Evolutionary conservation across 768 basidiomycete species (phyloP).

Genomic region (Termitomyces sp.): DNA sequence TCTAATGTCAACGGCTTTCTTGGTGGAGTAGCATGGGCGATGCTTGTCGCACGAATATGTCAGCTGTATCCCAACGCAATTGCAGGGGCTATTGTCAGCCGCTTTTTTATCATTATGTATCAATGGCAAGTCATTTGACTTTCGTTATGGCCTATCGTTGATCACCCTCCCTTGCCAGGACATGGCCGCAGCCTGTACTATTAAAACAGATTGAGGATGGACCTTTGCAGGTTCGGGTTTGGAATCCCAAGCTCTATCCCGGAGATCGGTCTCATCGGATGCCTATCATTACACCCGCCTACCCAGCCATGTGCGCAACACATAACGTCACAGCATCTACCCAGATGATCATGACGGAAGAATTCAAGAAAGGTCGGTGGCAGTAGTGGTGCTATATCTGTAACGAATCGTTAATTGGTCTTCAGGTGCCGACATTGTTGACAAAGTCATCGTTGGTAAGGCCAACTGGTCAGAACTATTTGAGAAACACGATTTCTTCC

Average conservation of each 20-base stretch:
- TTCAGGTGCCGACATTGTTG: slow-evolving; percentile 86
- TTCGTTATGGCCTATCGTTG: background rate
- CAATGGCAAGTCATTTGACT: slow-evolving; percentile 63
- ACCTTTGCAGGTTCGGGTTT: slow-evolving; percentile 87
- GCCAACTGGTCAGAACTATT: slow-evolving; percentile 94
- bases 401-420: slow-evolving; percentile 8
- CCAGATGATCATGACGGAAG: slow-evolving; percentile 92
- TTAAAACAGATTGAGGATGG: slow-evolving; percentile 96
- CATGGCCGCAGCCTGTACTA: slow-evolving; percentile 98
- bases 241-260: slow-evolving; percentile 98
- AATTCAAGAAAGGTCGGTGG: slow-evolving; percentile 79
- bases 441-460: slow-evolving; percentile 80
- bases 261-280: slow-evolving; percentile 92
- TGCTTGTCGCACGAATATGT: slow-evolving; percentile 98
- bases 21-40: slow-evolving; percentile 98
- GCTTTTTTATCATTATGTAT: slow-evolving; percentile 98
- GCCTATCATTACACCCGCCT: slow-evolving; percentile 99
- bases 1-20: slow-evolving; percentile 97
- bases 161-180: slow-evolving; percentile 43
- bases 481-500: slow-evolving; percentile 93
- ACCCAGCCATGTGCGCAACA: slow-evolving; percentile 98
- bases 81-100: slow-evolving; percentile 92
- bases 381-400: background rate
- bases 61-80: slow-evolving; percentile 95
- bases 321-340: slow-evolving; percentile 97